phyloP scores from a whole-genome alignment of 2,329 filamentous ascomycete genomes.

The Botrytis cinerea region DNA sequence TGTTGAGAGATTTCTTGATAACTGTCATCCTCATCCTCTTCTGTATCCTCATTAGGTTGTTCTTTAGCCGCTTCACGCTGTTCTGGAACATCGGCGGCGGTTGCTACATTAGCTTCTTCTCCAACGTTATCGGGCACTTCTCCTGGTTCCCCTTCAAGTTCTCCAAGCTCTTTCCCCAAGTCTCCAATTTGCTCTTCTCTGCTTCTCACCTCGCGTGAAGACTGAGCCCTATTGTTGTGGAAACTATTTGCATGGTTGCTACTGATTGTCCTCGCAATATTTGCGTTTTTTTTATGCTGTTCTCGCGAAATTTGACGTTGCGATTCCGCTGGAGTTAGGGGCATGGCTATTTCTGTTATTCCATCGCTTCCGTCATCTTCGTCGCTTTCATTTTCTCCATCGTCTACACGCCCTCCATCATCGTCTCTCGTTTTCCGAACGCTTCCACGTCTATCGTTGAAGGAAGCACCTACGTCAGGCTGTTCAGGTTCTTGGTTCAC shows the following conservation, averaged over 20 bases:
- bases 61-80: neutral
- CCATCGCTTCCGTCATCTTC: neutral
- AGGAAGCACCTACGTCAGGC: neutral
- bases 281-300: neutral
- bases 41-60: neutral
- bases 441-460: neutral
- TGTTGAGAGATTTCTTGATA: neutral
- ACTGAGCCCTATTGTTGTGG: neutral
- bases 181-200: neutral
- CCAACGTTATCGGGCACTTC: neutral
- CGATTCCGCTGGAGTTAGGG: neutral
- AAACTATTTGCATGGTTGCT: slow-evolving; percentile 2
- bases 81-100: neutral
- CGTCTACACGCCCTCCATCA: neutral
- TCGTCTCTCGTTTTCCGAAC: neutral
- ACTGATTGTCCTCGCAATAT: neutral
- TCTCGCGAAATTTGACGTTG: neutral
- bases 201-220: neutral
- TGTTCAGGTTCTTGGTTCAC: neutral
- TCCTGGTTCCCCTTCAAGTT: neutral
- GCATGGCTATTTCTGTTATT: neutral
- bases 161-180: neutral
- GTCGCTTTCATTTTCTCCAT: neutral
- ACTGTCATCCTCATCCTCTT: neutral
- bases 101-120: neutral